Percentiles rank a stretch among this genome's conserved stretches.
phyloP scores from a whole-genome alignment of 1,284 basidiomycete species.

The Testicularia cyperi region DNA sequence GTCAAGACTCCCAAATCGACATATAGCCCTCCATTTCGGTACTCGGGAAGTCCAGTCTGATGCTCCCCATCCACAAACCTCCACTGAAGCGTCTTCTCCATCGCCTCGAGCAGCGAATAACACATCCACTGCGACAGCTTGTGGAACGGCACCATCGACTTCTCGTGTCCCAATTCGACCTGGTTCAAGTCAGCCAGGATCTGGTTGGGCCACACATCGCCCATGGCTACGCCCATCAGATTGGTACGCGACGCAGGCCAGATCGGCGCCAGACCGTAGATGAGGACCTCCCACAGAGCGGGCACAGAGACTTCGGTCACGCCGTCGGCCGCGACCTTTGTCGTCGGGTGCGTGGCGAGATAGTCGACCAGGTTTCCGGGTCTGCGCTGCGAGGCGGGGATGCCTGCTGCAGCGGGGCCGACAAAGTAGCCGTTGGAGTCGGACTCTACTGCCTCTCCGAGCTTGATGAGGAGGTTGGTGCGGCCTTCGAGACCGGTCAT shows the following conservation, averaged over 20 bases:
- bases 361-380: constrained; percentile 65
- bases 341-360: constrained; percentile 63
- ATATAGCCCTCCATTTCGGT: constrained; percentile 68
- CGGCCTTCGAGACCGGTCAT: constrained; percentile 90
- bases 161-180: not conserved
- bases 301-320: constrained; percentile 16
- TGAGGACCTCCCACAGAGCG: constrained; percentile 75
- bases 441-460: constrained; percentile 29
- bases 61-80: constrained; percentile 72
- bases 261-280: constrained; percentile 79
- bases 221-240: constrained; percentile 71
- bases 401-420: constrained; percentile 7
- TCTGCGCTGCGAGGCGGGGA: constrained; percentile 1
- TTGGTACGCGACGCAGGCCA: constrained; percentile 77
- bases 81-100: constrained; percentile 69
- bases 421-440: constrained; percentile 37
- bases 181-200: constrained; percentile 8
- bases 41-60: constrained; percentile 66
- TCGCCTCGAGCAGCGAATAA: constrained; percentile 46
- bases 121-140: constrained; percentile 80
- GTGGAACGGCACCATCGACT: constrained; percentile 82
- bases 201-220: constrained; percentile 78
- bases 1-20: constrained; percentile 70
- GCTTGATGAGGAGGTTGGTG: constrained; percentile 65
- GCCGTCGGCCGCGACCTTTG: constrained; percentile 52